These are phyloP conservation scores for Trypanosoma lewisi DNA, from an alignment of 208 protist species.

Conservation along the genomic window DNA sequence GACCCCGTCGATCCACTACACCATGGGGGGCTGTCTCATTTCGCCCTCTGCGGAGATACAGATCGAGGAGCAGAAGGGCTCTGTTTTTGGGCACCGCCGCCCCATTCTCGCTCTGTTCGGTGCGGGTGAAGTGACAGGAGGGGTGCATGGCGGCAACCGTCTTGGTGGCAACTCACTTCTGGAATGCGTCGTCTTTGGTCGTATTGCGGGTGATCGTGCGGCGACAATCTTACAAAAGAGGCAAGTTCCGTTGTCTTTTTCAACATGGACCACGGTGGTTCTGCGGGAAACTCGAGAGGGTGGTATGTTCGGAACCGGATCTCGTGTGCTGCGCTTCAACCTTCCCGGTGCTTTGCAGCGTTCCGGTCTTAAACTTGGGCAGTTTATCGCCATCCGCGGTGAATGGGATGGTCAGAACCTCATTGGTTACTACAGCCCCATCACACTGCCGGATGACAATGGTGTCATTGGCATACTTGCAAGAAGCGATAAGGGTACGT, in stretches of 20 bases:
- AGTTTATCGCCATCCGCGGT: constrained; percentile 64
- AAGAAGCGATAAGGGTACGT: constrained; percentile 53
- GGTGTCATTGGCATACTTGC: constrained; percentile 51
- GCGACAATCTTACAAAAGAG: constrained; percentile 57
- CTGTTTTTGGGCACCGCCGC: constrained; percentile 36
- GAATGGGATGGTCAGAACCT: constrained; percentile 50
- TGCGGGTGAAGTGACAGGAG: constrained; percentile 96
- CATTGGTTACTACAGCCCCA: constrained; percentile 68
- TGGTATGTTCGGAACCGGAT: constrained; percentile 53
- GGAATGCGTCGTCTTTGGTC: constrained; percentile 94
- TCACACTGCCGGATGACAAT: constrained; percentile 55
- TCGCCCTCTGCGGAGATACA: constrained; percentile 75
- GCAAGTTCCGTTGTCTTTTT: constrained; percentile 29
- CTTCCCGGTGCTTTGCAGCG: constrained; percentile 53
- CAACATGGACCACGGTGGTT: constrained; percentile 50
- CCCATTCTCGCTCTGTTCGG: constrained; percentile 92
- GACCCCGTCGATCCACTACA: constrained; percentile 96
- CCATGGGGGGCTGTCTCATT: constrained; percentile 95
- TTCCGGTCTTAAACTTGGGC: constrained; percentile 50
- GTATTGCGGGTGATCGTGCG: constrained; percentile 73
- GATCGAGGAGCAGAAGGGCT: constrained; percentile 22
- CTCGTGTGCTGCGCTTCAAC: constrained; percentile 61
- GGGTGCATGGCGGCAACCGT: constrained; percentile 96
- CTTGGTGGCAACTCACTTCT: constrained; percentile 97
- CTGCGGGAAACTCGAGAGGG: constrained; percentile 48